Conservation (phyloP, 2,329 filamentous ascomycete species). For the Paraconiothyrium sp. region DNA sequence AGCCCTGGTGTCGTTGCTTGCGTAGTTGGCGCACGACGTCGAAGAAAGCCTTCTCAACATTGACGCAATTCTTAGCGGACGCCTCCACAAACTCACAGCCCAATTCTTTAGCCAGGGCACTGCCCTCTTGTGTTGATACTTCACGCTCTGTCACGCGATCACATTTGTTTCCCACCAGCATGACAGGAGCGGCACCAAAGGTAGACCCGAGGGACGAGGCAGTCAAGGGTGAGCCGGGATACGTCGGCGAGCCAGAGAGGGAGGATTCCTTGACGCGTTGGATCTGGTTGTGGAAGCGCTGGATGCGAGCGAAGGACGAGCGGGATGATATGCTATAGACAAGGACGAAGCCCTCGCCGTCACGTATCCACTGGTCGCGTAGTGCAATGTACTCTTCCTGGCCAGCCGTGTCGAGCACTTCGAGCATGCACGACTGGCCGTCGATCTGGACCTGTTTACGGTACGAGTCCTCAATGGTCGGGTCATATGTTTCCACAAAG, state of each 20-base stretch:
- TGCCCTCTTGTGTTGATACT: slow-evolving; percentile 95
- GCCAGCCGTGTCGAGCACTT: slow-evolving; percentile 95
- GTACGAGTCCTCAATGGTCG: slow-evolving; percentile 74
- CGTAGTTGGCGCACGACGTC: slow-evolving; percentile 93
- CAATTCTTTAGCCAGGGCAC: slow-evolving; percentile 87
- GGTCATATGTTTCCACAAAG: slow-evolving; percentile 90
- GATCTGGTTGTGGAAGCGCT: slow-evolving; percentile 95
- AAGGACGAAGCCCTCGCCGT: slow-evolving; percentile 95
- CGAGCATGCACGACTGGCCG: slow-evolving; percentile 93
- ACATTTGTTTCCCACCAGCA: slow-evolving; percentile 99
- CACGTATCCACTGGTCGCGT: slow-evolving; percentile 97
- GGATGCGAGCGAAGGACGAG: slow-evolving; percentile 93
- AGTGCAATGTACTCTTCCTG: slow-evolving; percentile 98
- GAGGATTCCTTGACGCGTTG: slow-evolving; percentile 95
- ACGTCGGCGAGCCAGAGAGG: slow-evolving; percentile 75
- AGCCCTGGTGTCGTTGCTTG: slow-evolving; percentile 72
- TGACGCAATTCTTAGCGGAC: slow-evolving; percentile 97
- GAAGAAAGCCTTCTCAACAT: slow-evolving; percentile 98
- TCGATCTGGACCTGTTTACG: slow-evolving; percentile 85
- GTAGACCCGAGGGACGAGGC: slow-evolving; percentile 62
- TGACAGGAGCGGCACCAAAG: slow-evolving; percentile 83
- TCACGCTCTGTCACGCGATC: slow-evolving; percentile 95
- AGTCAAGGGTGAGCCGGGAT: slow-evolving; percentile 77
- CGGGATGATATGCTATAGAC: slow-evolving; percentile 99
- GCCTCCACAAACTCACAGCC: slow-evolving; percentile 97